Conservation (phyloP, 805 yeast species). For the Wickerhamiella musiphila region DNA sequence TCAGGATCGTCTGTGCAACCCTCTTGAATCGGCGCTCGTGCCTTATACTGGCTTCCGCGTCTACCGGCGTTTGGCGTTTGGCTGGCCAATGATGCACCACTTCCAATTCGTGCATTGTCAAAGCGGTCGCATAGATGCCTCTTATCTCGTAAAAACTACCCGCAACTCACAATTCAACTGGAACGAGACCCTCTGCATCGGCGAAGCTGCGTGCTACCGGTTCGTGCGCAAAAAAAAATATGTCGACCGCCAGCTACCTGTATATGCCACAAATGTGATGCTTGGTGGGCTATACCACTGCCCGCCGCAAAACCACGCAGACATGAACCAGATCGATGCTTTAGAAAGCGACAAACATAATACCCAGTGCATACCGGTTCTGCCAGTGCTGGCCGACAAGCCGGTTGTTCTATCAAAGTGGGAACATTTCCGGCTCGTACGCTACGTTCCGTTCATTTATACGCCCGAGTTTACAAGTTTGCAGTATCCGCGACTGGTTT, state of each 20-base stretch:
- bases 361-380: conserved; percentile 33
- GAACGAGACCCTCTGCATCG: conserved; percentile 7
- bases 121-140: conserved; percentile 24
- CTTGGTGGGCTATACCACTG: conserved; percentile 51
- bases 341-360: too few relatives aligned
- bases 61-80: conserved; percentile 30
- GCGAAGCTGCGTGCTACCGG: conserved; percentile 30
- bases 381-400: conserved; percentile 45
- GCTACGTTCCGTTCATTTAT: conserved; percentile 40
- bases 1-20: conserved; percentile 9
- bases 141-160: conserved; percentile 7
- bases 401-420: conserved; percentile 29
- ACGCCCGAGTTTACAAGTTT: conserved; percentile 31
- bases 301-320: too few relatives aligned
- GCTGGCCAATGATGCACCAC: conserved; percentile 28
- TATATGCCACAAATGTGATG: conserved; percentile 38
- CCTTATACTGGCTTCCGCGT: conserved; percentile 42
- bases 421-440: conserved; percentile 17
- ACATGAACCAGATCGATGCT: too few relatives aligned
- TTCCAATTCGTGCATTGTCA: conserved; percentile 35
- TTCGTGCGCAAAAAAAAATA: conserved; percentile 41
- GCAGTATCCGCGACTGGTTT: conserved; percentile 8
- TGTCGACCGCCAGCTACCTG: conserved; percentile 27
- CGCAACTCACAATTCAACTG: conserved; percentile 11
- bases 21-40: conserved; percentile 3